phyloP scores from a whole-genome alignment of 768 basidiomycete species.

The Tulasnella sp. region DNA sequence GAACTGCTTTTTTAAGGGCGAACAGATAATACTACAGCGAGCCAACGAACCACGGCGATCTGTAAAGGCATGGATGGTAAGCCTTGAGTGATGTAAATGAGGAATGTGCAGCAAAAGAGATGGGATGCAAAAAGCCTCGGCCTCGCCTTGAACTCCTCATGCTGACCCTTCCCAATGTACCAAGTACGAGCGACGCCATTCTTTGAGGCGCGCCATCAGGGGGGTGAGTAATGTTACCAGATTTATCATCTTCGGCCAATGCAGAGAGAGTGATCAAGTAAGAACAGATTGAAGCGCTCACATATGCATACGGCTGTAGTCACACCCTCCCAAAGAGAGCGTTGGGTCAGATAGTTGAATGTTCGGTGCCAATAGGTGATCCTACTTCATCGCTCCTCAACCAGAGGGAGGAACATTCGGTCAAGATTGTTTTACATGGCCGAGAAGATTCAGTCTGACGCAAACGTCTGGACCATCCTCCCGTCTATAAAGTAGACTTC shows the following conservation, averaged over 20 bases:
- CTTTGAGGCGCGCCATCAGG: slow-evolving; percentile 2
- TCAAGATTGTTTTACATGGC: slow-evolving; percentile 19
- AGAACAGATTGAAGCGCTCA: neutral
- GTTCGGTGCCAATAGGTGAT: slow-evolving; percentile 20
- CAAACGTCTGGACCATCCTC: slow-evolving; percentile 17
- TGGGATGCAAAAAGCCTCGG: slow-evolving; percentile 12
- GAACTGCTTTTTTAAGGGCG: neutral
- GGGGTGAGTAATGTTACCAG: slow-evolving; percentile 21
- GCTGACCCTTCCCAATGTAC: slow-evolving; percentile 8
- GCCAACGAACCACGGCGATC: neutral
- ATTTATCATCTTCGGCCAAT: slow-evolving; percentile 18
- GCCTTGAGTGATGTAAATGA: neutral
- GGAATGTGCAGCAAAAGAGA: neutral
- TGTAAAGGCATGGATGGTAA: neutral
- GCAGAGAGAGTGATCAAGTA: neutral
- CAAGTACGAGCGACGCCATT: neutral
- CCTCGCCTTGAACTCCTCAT: slow-evolving; percentile 18
- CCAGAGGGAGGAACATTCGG: slow-evolving; percentile 17
- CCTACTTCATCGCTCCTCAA: slow-evolving; percentile 19
- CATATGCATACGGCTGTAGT: no score
- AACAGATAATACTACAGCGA: neutral
- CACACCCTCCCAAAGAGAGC: no score
- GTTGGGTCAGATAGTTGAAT: slow-evolving; percentile 3
- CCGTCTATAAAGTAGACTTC: neutral
- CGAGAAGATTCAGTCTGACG: slow-evolving; percentile 9